A percentile compares a stretch with the other conserved stretches of the same genome.
Conservation (phyloP, 1,284 basidiomycete species). For the Irpex sp. region DNA sequence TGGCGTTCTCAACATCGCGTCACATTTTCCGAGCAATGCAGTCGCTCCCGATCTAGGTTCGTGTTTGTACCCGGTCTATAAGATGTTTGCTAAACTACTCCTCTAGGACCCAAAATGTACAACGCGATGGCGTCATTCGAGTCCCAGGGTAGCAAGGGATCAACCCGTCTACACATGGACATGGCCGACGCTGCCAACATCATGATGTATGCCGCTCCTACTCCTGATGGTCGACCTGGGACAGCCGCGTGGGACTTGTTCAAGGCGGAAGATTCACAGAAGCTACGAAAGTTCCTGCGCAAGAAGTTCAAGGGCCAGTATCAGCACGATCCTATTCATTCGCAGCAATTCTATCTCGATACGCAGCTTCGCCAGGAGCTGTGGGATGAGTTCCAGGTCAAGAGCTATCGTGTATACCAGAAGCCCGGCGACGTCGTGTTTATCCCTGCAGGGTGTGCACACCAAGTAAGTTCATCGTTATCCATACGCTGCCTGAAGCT, state of each 20-base stretch:
- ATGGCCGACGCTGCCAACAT: slow-evolving; percentile 95
- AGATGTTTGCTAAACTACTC: slow-evolving; percentile 13
- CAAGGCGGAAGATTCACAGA: slow-evolving; percentile 78
- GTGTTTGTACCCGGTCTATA: slow-evolving; percentile 32
- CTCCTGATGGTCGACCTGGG: slow-evolving; percentile 65
- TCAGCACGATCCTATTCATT: slow-evolving; percentile 85
- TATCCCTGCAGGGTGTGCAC: slow-evolving; percentile 93
- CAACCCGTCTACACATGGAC: slow-evolving; percentile 93
- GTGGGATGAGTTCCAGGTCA: slow-evolving; percentile 65
- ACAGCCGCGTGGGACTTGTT: slow-evolving; percentile 93
- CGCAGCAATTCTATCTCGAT: slow-evolving; percentile 87
- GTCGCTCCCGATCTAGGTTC: slow-evolving; percentile 83
- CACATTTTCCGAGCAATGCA: slow-evolving; percentile 83
- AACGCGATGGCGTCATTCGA: slow-evolving; percentile 70
- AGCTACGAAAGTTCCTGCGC: slow-evolving; percentile 71
- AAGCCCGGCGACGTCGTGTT: slow-evolving; percentile 92
- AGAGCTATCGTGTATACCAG: slow-evolving; percentile 84
- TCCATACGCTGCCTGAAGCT: neutral
- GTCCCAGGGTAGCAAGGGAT: slow-evolving; percentile 65
- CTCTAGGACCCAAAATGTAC: slow-evolving; percentile 76
- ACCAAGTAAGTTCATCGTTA: slow-evolving; percentile 61
- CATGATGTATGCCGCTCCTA: slow-evolving; percentile 73
- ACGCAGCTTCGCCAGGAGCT: slow-evolving; percentile 64
- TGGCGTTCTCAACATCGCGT: slow-evolving; percentile 84
- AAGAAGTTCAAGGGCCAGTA: slow-evolving; percentile 50